Conservation (phyloP, 441 rosid genomes). For the Croton laevigatus region DNA sequence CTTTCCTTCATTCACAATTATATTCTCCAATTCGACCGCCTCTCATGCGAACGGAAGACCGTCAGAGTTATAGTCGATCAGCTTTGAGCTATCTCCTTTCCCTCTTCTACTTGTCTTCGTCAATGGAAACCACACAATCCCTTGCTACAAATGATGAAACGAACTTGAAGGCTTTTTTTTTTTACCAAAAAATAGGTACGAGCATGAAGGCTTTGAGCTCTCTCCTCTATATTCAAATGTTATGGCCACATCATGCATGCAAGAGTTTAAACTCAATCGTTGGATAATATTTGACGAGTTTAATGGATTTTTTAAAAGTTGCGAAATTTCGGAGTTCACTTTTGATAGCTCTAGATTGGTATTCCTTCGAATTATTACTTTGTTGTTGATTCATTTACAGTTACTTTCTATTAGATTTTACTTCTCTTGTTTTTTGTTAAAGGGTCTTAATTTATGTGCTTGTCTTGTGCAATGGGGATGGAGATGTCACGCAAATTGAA, state of each 20-base stretch:
- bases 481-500: conserved; percentile 76
- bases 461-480: conserved; percentile 65
- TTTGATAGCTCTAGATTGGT: conserved; percentile 84
- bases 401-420: neutral
- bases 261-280: conserved; percentile 76
- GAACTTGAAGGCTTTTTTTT: no score
- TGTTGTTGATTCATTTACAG: neutral
- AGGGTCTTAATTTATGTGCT: conserved; percentile 23
- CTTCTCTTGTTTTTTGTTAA: neutral
- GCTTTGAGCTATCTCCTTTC: no score
- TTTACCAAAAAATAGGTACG: no score
- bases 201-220: no score
- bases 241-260: conserved; percentile 94
- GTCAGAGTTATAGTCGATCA: no score
- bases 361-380: neutral
- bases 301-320: conserved; percentile 51
- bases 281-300: conserved; percentile 71
- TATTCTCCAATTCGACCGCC: no score
- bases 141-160: no score
- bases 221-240: conserved; percentile 42
- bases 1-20: no score
- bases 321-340: conserved; percentile 74
- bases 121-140: no score
- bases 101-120: no score
- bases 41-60: no score